Base-by-base conservation (phyloP, 352 stramenopile genomes). In the Globisporangium orthogonon region DNA sequence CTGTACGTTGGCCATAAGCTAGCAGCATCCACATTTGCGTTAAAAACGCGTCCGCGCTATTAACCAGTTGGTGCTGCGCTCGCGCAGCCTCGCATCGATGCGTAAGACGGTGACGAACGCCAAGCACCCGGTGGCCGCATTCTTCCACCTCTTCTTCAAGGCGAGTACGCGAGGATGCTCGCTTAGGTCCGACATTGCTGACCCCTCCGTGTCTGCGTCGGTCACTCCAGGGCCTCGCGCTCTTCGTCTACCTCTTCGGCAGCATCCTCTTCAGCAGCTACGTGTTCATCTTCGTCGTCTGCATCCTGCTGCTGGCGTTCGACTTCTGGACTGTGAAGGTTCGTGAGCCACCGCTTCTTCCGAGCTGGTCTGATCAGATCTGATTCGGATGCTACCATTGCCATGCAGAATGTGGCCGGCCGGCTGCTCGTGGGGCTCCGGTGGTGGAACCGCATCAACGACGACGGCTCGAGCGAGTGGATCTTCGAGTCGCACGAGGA, bases 311-410 rank as follows among this genome's bases (percentile, higher is more conserved):
- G 2, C 61, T 98, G 37, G 92, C 96, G 9, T 98, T 98, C 50
- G 97, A 99, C 74, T 99, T 99, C 71, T 99, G 96, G 96, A 97
- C 96, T 0, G 96, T 99, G 33, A 99, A 99, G 71, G 77, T 87
- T 64, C 31, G 1, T 48, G n/a, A 35, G 5, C 28, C 13, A 23
- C 23, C 23, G 23, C 23, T 23, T 23, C 23, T 23, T 23, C 23
- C 23, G 23, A 23, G 23, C 23, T 23, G 23, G 23, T 23, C 23
- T 23, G 23, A 23, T 23, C 23, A 23, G 23, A 23, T 23, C 23
- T 23, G 23, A 23, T 23, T 23, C 23, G 23, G 23, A 23, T 23
- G 1, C 23, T 23, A 23, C 23, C 23, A 23, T 23, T 23, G 23
- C 23, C 31, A 40, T 10, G 11, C 56, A 93, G 76, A 96, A 96